These are phyloP conservation scores for Corymbia citriodora DNA, from an alignment of 441 rosid species.

Conservation along the genomic window DNA sequence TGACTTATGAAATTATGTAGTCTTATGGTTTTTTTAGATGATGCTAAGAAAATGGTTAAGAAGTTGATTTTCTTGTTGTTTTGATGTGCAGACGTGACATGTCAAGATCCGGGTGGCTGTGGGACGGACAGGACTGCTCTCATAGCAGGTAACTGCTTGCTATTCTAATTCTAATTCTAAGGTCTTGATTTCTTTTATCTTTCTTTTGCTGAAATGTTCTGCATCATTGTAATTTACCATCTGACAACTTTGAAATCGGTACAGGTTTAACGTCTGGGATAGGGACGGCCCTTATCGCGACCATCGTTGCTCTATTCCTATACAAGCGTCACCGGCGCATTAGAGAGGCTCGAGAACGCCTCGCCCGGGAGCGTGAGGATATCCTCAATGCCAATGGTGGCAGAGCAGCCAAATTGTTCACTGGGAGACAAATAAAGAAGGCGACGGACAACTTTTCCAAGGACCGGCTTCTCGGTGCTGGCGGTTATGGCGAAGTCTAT, in stretches of 20 bases:
- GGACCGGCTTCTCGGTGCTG: conserved; percentile 42
- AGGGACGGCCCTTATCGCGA: conserved; percentile 7
- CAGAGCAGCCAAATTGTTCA: conserved; percentile 35
- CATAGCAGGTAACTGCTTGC: neutral
- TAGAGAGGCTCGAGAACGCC: conserved; percentile 23
- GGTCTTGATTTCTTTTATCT: neutral
- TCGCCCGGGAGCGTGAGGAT: conserved; percentile 30
- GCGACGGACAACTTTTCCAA: conserved; percentile 44
- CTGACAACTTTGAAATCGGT: neutral
- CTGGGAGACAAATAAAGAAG: conserved; percentile 38
- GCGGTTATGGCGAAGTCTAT: conserved; percentile 58
- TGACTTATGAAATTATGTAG: neutral
- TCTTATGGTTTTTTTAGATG: neutral
- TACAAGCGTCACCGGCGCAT: conserved; percentile 28
- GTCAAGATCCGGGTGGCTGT: neutral
- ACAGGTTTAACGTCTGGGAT: conserved; percentile 34
- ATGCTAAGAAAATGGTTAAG: neutral
- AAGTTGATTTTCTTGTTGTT: neutral
- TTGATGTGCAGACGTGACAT: neutral
- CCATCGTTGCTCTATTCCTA: conserved; percentile 9
- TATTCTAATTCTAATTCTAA: neutral
- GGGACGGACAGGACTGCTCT: neutral
- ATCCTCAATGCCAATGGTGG: conserved; percentile 36
- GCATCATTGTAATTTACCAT: neutral
- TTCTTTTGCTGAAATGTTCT: neutral